Conservation (phyloP, 768 basidiomycete species). For the Tulasnella sp. region DNA sequence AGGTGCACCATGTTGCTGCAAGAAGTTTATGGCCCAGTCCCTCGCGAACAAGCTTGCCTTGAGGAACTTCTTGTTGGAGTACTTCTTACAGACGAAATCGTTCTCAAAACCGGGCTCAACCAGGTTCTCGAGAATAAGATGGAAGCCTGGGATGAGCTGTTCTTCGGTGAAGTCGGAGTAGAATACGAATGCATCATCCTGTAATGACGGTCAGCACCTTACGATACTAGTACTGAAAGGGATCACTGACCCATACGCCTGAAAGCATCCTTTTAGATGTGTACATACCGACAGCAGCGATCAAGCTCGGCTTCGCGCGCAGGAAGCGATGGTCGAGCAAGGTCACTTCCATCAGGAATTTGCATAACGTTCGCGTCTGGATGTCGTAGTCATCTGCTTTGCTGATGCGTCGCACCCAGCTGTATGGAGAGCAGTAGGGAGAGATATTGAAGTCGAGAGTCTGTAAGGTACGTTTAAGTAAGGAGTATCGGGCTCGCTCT, state of each 20-base stretch:
- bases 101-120: constrained; percentile 65
- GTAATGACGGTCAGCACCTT: constrained; percentile 20
- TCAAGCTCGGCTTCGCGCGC: constrained; percentile 80
- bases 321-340: constrained; percentile 87
- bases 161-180: constrained; percentile 87
- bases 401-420: constrained; percentile 97
- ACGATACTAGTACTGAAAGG: background rate
- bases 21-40: constrained; percentile 16
- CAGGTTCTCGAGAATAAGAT: constrained; percentile 72
- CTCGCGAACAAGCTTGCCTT: constrained; percentile 38
- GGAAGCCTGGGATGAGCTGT: constrained; percentile 70
- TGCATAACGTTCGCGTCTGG: constrained; percentile 92
- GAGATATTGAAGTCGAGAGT: constrained; percentile 92
- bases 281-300: constrained; percentile 97
- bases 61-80: constrained; percentile 94
- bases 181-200: constrained; percentile 86
- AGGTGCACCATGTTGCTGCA: background rate
- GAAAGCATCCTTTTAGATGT: constrained; percentile 86
- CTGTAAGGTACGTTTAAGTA: constrained; percentile 20
- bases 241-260: constrained; percentile 79
- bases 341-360: constrained; percentile 94
- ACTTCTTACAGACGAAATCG: constrained; percentile 89
- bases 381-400: constrained; percentile 98
- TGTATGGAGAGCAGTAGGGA: constrained; percentile 97
- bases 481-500: background rate